phyloP scores from a whole-genome alignment of 2,329 filamentous ascomycete species.

The Aspergillus japonicus region DNA sequence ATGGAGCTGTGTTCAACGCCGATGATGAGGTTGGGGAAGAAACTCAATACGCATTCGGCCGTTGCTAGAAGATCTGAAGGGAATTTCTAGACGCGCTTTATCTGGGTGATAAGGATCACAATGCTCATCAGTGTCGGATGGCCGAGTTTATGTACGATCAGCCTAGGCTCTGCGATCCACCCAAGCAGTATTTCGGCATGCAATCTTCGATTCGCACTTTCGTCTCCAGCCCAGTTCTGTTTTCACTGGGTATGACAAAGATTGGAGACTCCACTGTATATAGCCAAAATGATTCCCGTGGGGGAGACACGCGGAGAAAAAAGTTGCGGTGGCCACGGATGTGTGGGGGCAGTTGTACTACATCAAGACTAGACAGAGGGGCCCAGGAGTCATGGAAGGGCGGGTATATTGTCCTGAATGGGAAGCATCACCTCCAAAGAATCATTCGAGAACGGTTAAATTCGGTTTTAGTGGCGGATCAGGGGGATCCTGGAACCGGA shows the following conservation, averaged over 20 bases:
- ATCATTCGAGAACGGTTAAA: background rate
- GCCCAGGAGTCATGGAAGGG: background rate
- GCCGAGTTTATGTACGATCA: background rate
- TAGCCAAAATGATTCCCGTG: background rate
- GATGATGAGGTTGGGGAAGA: conserved; percentile 25
- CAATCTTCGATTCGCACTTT: background rate
- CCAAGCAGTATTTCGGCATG: background rate
- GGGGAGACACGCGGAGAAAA: background rate
- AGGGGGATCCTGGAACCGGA: background rate
- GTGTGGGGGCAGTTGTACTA: background rate
- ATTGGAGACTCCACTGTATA: background rate
- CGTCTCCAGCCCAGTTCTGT: background rate
- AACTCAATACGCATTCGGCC: background rate
- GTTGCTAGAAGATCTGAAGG: background rate
- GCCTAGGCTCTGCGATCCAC: background rate
- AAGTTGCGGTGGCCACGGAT: background rate
- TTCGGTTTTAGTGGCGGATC: background rate
- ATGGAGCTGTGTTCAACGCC: conserved; percentile 57
- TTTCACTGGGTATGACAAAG: background rate
- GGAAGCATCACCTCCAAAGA: background rate
- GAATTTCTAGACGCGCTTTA: background rate
- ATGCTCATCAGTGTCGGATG: background rate
- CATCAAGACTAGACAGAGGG: background rate
- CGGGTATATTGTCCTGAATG: background rate
- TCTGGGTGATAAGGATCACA: background rate